Evolutionary conservation across 179 eudicot genomes (phyloP).

Genomic region (Beta corolliflora): DNA sequence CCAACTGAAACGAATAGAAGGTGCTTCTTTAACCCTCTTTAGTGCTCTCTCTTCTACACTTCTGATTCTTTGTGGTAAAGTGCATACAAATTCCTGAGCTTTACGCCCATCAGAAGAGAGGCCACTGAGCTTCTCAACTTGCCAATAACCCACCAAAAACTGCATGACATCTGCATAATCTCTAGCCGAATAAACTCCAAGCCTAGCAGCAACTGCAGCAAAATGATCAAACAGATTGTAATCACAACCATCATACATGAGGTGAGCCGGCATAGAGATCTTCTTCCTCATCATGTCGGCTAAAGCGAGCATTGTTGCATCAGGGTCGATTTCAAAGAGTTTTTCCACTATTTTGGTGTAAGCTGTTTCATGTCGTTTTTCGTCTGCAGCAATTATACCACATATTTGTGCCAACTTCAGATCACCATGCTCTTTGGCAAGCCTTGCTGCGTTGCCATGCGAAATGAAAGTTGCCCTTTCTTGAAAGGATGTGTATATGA

Average conservation of each 20-base stretch:
- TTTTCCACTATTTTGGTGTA: too few relatives aligned
- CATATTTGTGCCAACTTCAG: too few relatives aligned
- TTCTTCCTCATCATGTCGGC: too few relatives aligned
- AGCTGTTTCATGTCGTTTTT: too few relatives aligned
- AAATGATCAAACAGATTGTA: constrained; percentile 42
- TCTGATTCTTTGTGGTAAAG: constrained; percentile 37
- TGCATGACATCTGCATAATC: constrained; percentile 46
- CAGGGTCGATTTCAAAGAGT: too few relatives aligned
- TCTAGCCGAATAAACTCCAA: constrained; percentile 41
- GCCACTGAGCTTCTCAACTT: constrained; percentile 37
- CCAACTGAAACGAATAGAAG: constrained; percentile 34
- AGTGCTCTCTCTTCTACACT: constrained; percentile 36
- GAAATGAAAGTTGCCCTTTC: too few relatives aligned
- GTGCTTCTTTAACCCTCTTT: constrained; percentile 29
- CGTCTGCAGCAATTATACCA: too few relatives aligned
- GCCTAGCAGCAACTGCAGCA: constrained; percentile 39
- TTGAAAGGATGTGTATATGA: too few relatives aligned
- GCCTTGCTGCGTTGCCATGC: too few relatives aligned
- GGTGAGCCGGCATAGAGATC: too few relatives aligned
- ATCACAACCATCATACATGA: constrained; percentile 21
- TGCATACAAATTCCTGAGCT: constrained; percentile 39
- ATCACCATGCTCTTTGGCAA: too few relatives aligned
- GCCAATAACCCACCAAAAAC: constrained; percentile 38
- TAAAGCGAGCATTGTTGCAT: too few relatives aligned
- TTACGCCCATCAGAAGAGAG: constrained; percentile 33